Base-by-base conservation (phyloP, 768 basidiomycete species). In the Lanmaoa pseudosensibilis region DNA sequence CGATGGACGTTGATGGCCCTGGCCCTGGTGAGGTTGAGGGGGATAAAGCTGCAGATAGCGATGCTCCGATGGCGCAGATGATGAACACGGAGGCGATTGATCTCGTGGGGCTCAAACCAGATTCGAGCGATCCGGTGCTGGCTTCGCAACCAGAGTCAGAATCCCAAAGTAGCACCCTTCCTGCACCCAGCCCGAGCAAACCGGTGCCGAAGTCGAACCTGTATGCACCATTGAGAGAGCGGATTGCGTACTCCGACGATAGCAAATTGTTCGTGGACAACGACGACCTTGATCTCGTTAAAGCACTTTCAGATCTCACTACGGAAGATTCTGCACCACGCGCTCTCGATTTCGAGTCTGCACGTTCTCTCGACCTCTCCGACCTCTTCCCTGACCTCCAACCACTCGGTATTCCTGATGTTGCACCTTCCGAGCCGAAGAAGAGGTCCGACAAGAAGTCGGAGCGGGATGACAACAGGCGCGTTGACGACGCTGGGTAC, bases 381-480 rank as follows among this genome's bases (percentile, higher is more conserved):
- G 80, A 83, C 33, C 82, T 98, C 40, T 97, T 97, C 69, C 93
- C 94, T 0, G 96, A 97, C 54, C 80, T 96, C 12, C 82, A 82
- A 34, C 80, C 85, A 12, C 76, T 84, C 39, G 75, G 74, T 12
- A 74, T 90, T 50, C 73, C 83, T 33, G 86, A 87, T 52, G 66
- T 75, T 21, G 59, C 64, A 62, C 46, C 61, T 63, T 60, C 72
- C 25, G 62, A 69, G n/a, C 61, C 63, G 54, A 82, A 81, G 50
- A 80, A 80, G 38, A 87, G 83, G 55, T 66, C 71, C 1, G 87
- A 84, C 61, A 79, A 78, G 59, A 78, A 75, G 51, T 81, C 79
- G 50, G 84, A 78, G 63, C 77, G 83, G 61, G 82, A 92, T 63
- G 89, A 87, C 67, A 82, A 79, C 69, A 86, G 81, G 73, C 80